phyloP scores from a whole-genome alignment of 352 stramenopile genomes.

The Phytophthora sp. region DNA sequence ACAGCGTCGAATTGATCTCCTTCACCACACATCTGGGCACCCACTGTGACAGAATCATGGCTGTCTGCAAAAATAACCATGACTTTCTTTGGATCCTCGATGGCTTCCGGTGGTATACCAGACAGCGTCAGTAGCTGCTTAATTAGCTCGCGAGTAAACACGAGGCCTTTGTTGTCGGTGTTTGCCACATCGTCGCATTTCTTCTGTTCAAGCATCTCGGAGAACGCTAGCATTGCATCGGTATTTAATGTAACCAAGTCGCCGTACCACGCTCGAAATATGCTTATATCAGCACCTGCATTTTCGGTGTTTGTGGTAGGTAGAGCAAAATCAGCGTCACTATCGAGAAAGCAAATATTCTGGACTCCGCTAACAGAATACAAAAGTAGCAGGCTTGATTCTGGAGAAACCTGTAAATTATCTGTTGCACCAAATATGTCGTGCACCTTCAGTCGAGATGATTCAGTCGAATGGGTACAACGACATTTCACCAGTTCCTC shows the following conservation, averaged over 20 bases:
- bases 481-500: conserved; percentile 15
- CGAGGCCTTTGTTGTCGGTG: conserved; percentile 8
- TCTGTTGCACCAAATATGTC: conserved; percentile 24
- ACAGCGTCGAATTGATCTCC: conserved; percentile 37
- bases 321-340: conserved; percentile 37
- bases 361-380: conserved; percentile 22
- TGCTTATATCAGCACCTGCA: not conserved
- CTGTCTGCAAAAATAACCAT: conserved; percentile 32
- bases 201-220: conserved; percentile 14
- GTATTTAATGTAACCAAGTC: conserved; percentile 49
- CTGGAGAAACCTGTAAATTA: not conserved
- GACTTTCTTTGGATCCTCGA: conserved; percentile 30
- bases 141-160: conserved; percentile 30
- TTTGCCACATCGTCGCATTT: conserved; percentile 3
- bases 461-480: not conserved
- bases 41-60: conserved; percentile 11
- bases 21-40: conserved; percentile 29
- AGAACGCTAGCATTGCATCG: conserved; percentile 31
- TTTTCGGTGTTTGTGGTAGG: not conserved
- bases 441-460: conserved; percentile 5
- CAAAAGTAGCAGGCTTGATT: conserved; percentile 33
- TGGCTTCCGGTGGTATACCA: conserved; percentile 16
- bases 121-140: conserved; percentile 31
- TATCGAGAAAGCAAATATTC: conserved; percentile 28
- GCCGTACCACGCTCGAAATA: conserved; percentile 57